Base-by-base conservation (phyloP, 139 green algal species). In the Chlorella sp. region DNA sequence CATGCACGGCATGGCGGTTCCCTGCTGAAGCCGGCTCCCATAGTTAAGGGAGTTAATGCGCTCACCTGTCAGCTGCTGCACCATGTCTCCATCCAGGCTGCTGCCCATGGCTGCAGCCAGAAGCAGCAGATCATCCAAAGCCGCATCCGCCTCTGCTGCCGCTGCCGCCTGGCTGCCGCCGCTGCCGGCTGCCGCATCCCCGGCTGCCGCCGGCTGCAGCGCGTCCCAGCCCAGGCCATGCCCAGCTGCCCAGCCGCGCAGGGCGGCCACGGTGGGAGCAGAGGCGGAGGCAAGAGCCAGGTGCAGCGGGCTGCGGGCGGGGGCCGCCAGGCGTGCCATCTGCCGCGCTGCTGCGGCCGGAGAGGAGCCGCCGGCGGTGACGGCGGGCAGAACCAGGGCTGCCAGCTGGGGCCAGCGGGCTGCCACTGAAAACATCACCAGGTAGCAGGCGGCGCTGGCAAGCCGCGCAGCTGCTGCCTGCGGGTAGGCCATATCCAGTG, bases 21-120 rank as follows among this genome's bases (percentile, higher is more conserved):
- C n/a, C n/a, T n/a, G n/a, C n/a, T n/a, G n/a, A 39, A 41, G 30
- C 64, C 32, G 13, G 30, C n/a, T n/a, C n/a, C n/a, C n/a, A n/a
- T n/a, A n/a, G n/a, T n/a, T n/a, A n/a, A n/a, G n/a, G n/a, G n/a
- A n/a, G n/a, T n/a, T n/a, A 38, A 28, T 23, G n/a, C 28, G 4
- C 68, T 56, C 68, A 74, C 68, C 68, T 1, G 21, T 5, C 36
- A 74, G 34, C 68, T 74, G 68, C 34, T 55, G 34, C 4, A 36
- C 68, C 68, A 74, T 74, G 36, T n/a, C 36, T 28, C 34, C 18
- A 26, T 47, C 36, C 36, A 74, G 11, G 68, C 4, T 26, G 36
- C 34, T 1, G 36, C 68, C 68, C 68, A 74, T 74, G 34, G 68
- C 68, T 16, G 68, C 68, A 20, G 68, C 68, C 68, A 74, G 68